Conservation (phyloP, 371 early-diverging fungal genomes). For the Blakeslea trispora region DNA sequence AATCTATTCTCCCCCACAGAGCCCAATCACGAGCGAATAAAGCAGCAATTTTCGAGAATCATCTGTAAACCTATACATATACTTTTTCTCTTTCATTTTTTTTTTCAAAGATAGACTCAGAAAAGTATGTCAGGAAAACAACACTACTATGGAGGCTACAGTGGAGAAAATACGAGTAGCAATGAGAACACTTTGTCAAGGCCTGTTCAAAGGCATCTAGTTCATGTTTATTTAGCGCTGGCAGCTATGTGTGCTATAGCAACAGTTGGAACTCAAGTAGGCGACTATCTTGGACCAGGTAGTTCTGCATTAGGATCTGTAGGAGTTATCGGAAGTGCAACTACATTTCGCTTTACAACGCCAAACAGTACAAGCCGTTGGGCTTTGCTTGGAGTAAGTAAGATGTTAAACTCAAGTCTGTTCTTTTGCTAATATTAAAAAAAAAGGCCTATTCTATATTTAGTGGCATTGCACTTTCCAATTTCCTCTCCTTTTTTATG, state of each 20-base stretch:
- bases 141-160: conserved; percentile 2
- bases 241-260: conserved; percentile 55
- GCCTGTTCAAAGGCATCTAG: conserved; percentile 49
- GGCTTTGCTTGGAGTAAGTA: conserved; percentile 34
- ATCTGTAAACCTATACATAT: too few species aligned
- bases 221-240: conserved; percentile 51
- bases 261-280: conserved; percentile 34
- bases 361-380: conserved; percentile 30
- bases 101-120: conserved; percentile 1
- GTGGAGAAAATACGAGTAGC: conserved; percentile 1
- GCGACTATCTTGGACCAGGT: conserved; percentile 14
- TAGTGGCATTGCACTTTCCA: conserved; percentile 42
- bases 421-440: neutral
- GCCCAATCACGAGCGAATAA: too few species aligned
- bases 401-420: neutral
- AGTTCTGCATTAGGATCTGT: conserved; percentile 21
- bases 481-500: conserved; percentile 25
- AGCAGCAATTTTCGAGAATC: too few species aligned
- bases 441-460: conserved; percentile 39
- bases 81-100: conserved; percentile 1
- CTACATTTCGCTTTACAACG: conserved; percentile 30
- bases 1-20: too few species aligned
- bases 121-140: conserved; percentile 20
- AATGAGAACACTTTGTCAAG: conserved; percentile 28
- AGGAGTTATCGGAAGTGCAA: conserved; percentile 28